Evolutionary conservation across 257 asterid species (phyloP), one percentile per base, ranked within the genome.

Genomic region (Fraxinus americana): DNA sequence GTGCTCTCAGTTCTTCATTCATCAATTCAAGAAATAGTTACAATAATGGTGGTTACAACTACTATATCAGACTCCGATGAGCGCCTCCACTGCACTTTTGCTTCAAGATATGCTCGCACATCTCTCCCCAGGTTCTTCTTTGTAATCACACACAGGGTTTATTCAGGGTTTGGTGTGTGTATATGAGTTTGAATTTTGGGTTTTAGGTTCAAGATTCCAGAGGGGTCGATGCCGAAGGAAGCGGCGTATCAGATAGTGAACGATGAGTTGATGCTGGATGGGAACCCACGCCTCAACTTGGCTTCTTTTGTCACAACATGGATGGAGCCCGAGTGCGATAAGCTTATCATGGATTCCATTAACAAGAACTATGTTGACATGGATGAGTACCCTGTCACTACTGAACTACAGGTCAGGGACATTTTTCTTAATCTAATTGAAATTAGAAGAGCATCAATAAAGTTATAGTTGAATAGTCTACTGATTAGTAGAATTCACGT

Each of bases 281-380:
- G 94, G 1, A 92, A 92, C 65, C 97, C 97, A 0, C 88, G 94
- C 32, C 88, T 92, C 52, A 92, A 90, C 70, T 21, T 92, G 78
- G 97, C 97, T 1, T 92, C 97, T 1, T 92, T 90, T 72, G 96
- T 92, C 17, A 92, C 91, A 19, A 92, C 97, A 0, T 92, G 92
- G 97, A 92, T 92, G 96, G 97, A 92, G 84, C 93, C 91, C 0
- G 92, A 92, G 85, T 89, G 94, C 78, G 92, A 92, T 35, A 87
- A 86, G 75, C 92, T 92, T 34, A 89, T 92, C 19, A 86, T 89
- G 96, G 69, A 85, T 7, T 75, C 94, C 43, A 54, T 88, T 10
- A 92, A 89, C 67, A 92, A 92, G 90, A 92, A 92, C 36, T 91
- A 91, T 67, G 97, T 91, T 34, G 92, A 91, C 82, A 91, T 91